Percentiles rank a stretch among this genome's conserved stretches.
These are phyloP conservation scores for Solanum etuberosum DNA, from an alignment of 257 asterid species.

Conservation along the genomic window DNA sequence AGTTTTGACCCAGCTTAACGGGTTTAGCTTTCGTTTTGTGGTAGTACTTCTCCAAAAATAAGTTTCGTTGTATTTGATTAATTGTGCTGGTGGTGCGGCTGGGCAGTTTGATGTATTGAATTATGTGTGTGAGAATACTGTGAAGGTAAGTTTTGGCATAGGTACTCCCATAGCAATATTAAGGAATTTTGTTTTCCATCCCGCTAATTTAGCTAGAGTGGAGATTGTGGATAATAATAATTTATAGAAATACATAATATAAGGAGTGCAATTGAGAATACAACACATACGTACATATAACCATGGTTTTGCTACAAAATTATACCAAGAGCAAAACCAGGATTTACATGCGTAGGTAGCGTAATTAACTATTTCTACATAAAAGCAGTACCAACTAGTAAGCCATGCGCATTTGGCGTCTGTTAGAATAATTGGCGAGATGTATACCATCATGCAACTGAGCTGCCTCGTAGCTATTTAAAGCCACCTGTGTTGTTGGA, in stretches of 20 bases:
- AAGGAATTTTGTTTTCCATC: too few relatives aligned
- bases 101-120: too few relatives aligned
- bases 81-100: too few relatives aligned
- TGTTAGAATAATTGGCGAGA: background rate
- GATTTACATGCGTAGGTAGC: background rate
- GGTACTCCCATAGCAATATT: too few relatives aligned
- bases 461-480: background rate
- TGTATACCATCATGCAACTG: background rate
- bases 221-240: too few relatives aligned
- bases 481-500: background rate
- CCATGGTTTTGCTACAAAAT: background rate
- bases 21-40: too few relatives aligned
- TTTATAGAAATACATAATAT: background rate
- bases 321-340: background rate
- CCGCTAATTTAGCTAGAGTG: too few relatives aligned
- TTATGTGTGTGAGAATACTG: too few relatives aligned
- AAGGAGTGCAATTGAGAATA: background rate
- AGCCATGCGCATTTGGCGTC: background rate
- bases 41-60: too few relatives aligned
- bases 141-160: too few relatives aligned
- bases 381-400: background rate
- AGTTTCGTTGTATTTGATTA: too few relatives aligned
- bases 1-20: too few relatives aligned
- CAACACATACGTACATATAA: background rate
- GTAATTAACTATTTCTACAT: background rate